Conservation (phyloP, 2,329 filamentous ascomycete genomes). For the Pseudohalonectria lignicola region DNA sequence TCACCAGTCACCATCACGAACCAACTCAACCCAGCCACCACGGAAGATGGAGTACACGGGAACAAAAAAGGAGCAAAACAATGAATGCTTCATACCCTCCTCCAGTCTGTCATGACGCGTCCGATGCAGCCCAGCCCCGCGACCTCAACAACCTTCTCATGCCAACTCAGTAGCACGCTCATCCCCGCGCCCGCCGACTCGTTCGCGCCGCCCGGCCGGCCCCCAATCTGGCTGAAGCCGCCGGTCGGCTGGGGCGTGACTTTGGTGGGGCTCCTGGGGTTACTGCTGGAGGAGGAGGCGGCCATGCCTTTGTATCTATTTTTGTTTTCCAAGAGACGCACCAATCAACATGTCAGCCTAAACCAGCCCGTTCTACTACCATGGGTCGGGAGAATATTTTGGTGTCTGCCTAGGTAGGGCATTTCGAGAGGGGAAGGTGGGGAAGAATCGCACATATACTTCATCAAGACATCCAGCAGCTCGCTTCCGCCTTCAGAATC, state of each 20-base stretch:
- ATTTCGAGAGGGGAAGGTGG: not conserved
- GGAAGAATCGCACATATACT: slow-evolving; percentile 66
- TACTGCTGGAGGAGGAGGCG: slow-evolving; percentile 24
- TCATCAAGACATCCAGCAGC: slow-evolving; percentile 87
- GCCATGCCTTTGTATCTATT: slow-evolving; percentile 85
- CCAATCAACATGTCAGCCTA: no score
- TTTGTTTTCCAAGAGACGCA: no score
- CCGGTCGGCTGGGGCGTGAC: slow-evolving; percentile 70
- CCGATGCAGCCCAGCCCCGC: slow-evolving; percentile 86
- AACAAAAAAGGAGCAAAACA: no score
- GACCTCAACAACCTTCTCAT: slow-evolving; percentile 95
- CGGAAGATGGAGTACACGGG: no score
- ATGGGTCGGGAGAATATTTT: no score
- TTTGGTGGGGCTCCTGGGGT: slow-evolving; percentile 33
- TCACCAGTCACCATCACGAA: no score
- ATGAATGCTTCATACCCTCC: slow-evolving; percentile 76
- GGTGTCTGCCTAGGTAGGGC: no score
- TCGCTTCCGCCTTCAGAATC: slow-evolving; percentile 69
- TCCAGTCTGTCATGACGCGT: slow-evolving; percentile 90
- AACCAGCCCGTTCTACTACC: no score
- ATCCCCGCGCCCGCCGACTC: slow-evolving; percentile 76
- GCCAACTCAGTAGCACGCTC: slow-evolving; percentile 97
- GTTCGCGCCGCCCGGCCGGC: slow-evolving; percentile 38
- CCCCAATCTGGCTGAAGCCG: slow-evolving; percentile 65
- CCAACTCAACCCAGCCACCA: no score